Percentiles rank a stretch among this genome's conserved stretches.
Conservation (phyloP, 2,329 filamentous ascomycete genomes). For the Pseudopyricularia cyperi region DNA sequence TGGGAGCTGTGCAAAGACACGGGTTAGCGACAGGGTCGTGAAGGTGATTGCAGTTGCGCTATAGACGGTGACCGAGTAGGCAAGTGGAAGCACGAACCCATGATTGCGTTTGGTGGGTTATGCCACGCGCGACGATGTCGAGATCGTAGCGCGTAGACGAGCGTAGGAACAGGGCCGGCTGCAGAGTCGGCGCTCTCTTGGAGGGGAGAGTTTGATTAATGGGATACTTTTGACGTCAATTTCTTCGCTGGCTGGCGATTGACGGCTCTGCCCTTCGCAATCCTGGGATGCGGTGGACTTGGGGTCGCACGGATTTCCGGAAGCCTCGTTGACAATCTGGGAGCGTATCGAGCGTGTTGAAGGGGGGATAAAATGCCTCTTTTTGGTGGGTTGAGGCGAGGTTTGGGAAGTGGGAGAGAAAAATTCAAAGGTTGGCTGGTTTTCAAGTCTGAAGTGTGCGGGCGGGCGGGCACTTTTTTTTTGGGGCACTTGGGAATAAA, state of each 20-base stretch:
- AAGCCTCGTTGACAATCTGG: not conserved
- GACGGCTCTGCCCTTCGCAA: not conserved
- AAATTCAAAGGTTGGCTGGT: conserved; percentile 1
- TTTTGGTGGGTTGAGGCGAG: not conserved
- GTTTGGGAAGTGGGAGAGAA: conserved; percentile 1
- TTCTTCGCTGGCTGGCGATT: not conserved
- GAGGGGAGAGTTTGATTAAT: not conserved
- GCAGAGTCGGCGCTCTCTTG: not conserved
- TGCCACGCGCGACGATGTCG: conserved; percentile 15
- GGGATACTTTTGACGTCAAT: not conserved
- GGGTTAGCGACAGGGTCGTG: conserved; percentile 15
- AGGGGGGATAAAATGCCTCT: not conserved
- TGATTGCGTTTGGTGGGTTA: conserved; percentile 17
- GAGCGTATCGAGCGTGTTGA: not conserved
- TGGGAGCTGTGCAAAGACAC: conserved; percentile 52
- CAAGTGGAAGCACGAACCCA: conserved; percentile 12
- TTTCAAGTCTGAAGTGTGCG: conserved; percentile 1
- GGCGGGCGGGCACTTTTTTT: conserved; percentile 2
- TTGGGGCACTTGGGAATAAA: too few relatives aligned
- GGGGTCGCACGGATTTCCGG: not conserved
- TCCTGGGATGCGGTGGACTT: not conserved
- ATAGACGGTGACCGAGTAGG: not conserved
- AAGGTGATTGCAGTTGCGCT: conserved; percentile 1
- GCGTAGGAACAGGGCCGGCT: conserved; percentile 3
- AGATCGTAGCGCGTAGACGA: conserved; percentile 15